phyloP scores from a whole-genome alignment of 2,329 filamentous ascomycete genomes.

The Fusarium tupiense region DNA sequence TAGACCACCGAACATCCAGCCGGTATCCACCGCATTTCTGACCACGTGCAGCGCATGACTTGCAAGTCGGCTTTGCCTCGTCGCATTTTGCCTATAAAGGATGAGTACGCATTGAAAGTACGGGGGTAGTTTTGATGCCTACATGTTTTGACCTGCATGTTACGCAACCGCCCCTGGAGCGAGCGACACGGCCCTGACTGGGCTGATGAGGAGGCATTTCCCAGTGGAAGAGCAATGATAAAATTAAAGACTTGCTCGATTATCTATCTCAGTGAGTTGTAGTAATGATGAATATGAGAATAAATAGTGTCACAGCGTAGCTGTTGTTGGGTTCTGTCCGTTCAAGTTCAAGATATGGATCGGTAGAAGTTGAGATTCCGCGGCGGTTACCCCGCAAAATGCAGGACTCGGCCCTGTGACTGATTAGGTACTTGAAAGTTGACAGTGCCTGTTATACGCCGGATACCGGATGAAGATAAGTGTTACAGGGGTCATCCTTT shows the following conservation, averaged over 20 bases:
- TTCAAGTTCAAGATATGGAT: neutral
- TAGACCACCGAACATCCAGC: neutral
- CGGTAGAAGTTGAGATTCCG: neutral
- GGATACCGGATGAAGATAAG: neutral
- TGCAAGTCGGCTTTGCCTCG: neutral
- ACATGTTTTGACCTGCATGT: neutral
- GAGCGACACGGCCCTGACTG: neutral
- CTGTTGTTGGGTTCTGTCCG: neutral
- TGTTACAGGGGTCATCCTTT: neutral
- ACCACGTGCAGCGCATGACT: neutral
- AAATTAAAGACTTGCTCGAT: accelerated
- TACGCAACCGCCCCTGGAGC: neutral
- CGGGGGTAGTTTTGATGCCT: neutral
- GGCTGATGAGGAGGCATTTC: neutral
- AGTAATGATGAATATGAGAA: neutral
- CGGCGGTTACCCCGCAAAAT: neutral
- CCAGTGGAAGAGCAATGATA: accelerated
- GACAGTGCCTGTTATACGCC: neutral
- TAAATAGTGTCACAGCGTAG: neutral
- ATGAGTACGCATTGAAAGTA: neutral
- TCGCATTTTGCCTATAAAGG: neutral
- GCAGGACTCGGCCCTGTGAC: neutral
- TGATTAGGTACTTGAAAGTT: neutral
- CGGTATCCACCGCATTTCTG: neutral
- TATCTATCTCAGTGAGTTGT: accelerated